Evolutionary conservation across 805 yeast species (phyloP).

Genomic region (Hyphopichia homilentoma): DNA sequence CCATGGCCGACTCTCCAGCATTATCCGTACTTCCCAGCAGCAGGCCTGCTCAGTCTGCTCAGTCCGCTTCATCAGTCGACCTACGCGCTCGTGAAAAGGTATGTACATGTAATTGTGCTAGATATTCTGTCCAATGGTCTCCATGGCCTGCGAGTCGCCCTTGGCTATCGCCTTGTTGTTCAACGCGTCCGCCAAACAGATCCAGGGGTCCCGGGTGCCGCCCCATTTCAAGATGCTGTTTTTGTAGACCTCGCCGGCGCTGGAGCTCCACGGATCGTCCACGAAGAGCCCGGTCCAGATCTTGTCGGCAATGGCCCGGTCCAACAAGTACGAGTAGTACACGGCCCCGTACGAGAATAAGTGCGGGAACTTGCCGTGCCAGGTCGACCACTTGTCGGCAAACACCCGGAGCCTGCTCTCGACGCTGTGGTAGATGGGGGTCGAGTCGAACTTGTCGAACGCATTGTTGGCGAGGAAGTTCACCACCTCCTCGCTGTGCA

Average conservation of each 20-base stretch:
- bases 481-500: constrained; percentile 49
- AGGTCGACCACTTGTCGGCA: constrained; percentile 66
- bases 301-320: constrained; percentile 86
- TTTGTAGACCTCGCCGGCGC: constrained; percentile 73
- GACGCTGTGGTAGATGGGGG: constrained; percentile 59
- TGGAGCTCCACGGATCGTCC: constrained; percentile 63
- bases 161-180: constrained; percentile 54
- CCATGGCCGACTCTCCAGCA: too few relatives aligned
- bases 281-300: constrained; percentile 75
- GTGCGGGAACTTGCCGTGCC: constrained; percentile 96
- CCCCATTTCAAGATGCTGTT: constrained; percentile 84
- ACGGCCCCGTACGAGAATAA: constrained; percentile 90
- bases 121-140: constrained; percentile 17
- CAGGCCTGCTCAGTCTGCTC: too few relatives aligned
- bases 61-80: too few relatives aligned
- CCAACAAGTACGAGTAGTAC: constrained; percentile 87
- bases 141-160: constrained; percentile 76
- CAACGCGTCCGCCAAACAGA: constrained; percentile 73
- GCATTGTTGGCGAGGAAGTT: constrained; percentile 8
- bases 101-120: too few relatives aligned
- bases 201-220: constrained; percentile 88
- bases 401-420: constrained; percentile 60
- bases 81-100: too few relatives aligned
- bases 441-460: constrained; percentile 46
- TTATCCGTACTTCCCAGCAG: too few relatives aligned